Evolutionary conservation across 768 basidiomycete species (phyloP).

Genomic region (Termitomyces sp.): DNA sequence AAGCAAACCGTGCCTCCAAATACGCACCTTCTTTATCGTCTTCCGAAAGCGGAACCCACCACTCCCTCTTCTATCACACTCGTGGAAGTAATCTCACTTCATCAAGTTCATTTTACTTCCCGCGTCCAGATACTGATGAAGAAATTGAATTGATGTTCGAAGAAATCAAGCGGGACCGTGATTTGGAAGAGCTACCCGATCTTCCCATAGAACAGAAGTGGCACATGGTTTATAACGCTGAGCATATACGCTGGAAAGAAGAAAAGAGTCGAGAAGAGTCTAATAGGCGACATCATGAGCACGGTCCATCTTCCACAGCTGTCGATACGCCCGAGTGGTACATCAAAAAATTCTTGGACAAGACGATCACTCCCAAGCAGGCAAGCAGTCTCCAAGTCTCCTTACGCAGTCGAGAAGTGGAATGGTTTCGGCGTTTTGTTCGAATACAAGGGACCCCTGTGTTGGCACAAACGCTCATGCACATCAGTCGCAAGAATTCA

Average conservation of each 20-base stretch:
- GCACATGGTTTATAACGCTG: constrained; percentile 83
- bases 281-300: constrained; percentile 56
- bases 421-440: constrained; percentile 82
- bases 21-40: constrained; percentile 58
- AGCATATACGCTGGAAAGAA: constrained; percentile 76
- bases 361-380: constrained; percentile 79
- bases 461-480: constrained; percentile 73
- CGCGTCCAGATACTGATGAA: constrained; percentile 71
- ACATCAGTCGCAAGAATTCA: constrained; percentile 67
- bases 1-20: constrained; percentile 57
- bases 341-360: constrained; percentile 85
- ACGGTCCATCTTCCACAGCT: constrained; percentile 51
- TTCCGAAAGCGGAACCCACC: constrained; percentile 41
- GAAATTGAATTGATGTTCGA: constrained; percentile 84
- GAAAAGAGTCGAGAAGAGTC: constrained; percentile 66
- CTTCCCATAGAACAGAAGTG: constrained; percentile 86
- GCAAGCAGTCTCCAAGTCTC: constrained; percentile 75
- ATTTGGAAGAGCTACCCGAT: constrained; percentile 56
- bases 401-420: constrained; percentile 76
- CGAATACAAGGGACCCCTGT: constrained; percentile 80
- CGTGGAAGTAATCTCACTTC: constrained; percentile 47
- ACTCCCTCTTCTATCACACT: constrained; percentile 49
- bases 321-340: constrained; percentile 89
- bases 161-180: constrained; percentile 69
- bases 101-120: constrained; percentile 63